Evolutionary conservation across 148 eudicot species (phyloP).

Genomic region (Rhododendron simsii): DNA sequence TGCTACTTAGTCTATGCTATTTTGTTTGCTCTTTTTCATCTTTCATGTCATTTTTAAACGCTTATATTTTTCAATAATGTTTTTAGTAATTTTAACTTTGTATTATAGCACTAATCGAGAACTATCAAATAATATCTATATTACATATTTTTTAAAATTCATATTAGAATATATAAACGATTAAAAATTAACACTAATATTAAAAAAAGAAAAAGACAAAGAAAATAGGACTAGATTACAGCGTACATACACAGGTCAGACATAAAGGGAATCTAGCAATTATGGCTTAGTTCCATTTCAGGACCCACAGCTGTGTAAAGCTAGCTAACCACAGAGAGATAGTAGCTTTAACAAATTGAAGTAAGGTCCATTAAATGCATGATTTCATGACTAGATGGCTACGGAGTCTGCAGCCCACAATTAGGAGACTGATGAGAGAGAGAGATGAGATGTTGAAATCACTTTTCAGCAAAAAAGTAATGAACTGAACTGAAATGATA

Average conservation of each 20-base stretch:
- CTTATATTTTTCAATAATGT: no score
- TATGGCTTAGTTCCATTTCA: not conserved
- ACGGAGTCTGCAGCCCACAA: constrained; percentile 12
- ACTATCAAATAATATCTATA: no score
- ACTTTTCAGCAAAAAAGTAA: constrained; percentile 1
- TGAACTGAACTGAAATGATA: not conserved
- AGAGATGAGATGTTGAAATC: constrained; percentile 4
- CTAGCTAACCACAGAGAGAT: not conserved
- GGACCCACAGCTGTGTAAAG: constrained; percentile 12
- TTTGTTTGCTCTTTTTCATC: no score
- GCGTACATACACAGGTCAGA: not conserved
- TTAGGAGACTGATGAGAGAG: not conserved
- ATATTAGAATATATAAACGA: no score
- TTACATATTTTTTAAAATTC: no score
- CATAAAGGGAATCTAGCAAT: not conserved
- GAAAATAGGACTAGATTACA: no score
- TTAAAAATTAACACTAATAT: no score
- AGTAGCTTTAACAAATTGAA: not conserved
- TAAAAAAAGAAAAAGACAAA: no score
- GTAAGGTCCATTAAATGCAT: not conserved
- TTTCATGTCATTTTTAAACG: no score
- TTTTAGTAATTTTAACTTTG: no score
- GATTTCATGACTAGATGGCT: not conserved
- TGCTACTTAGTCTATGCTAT: no score
- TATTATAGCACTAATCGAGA: no score